phyloP scores from a whole-genome alignment of 2,329 filamentous ascomycete genomes.

The Cucurbitaria berberidis region DNA sequence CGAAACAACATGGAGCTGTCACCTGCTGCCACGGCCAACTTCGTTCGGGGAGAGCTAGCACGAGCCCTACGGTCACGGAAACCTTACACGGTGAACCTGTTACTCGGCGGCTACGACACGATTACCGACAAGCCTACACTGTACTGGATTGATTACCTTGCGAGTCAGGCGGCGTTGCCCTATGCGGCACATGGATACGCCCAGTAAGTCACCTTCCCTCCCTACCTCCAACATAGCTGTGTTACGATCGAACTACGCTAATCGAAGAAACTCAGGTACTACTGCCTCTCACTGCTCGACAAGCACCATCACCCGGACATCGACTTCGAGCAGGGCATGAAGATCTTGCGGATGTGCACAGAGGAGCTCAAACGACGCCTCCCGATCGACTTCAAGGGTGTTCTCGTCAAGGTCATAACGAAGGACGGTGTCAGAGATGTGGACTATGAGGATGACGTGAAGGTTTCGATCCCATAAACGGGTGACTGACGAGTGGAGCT shows the following conservation, averaged over 20 bases:
- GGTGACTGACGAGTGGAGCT: background rate
- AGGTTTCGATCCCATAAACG: conserved; percentile 65
- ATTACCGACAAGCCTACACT: conserved; percentile 89
- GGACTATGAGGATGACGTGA: conserved; percentile 81
- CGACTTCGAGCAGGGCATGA: conserved; percentile 83
- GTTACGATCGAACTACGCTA: conserved; percentile 1
- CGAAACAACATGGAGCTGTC: conserved; percentile 93
- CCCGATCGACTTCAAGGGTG: conserved; percentile 98
- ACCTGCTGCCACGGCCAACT: conserved; percentile 86
- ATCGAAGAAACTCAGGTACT: conserved; percentile 68
- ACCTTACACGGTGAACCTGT: conserved; percentile 95
- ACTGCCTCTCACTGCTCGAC: conserved; percentile 95
- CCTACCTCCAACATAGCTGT: background rate
- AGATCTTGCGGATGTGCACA: conserved; percentile 91
- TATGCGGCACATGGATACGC: conserved; percentile 98
- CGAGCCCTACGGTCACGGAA: conserved; percentile 87
- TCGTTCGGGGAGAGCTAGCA: conserved; percentile 92
- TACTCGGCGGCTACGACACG: conserved; percentile 91
- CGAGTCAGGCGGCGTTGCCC: conserved; percentile 82
- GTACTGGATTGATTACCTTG: conserved; percentile 98
- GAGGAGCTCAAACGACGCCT: conserved; percentile 96
- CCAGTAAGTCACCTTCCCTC: conserved; percentile 66
- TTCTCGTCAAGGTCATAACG: conserved; percentile 90
- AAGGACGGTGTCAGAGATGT: conserved; percentile 90
- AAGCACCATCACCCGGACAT: conserved; percentile 99